phyloP scores from a whole-genome alignment of 257 asterid species.

The Gentiana dahurica region DNA sequence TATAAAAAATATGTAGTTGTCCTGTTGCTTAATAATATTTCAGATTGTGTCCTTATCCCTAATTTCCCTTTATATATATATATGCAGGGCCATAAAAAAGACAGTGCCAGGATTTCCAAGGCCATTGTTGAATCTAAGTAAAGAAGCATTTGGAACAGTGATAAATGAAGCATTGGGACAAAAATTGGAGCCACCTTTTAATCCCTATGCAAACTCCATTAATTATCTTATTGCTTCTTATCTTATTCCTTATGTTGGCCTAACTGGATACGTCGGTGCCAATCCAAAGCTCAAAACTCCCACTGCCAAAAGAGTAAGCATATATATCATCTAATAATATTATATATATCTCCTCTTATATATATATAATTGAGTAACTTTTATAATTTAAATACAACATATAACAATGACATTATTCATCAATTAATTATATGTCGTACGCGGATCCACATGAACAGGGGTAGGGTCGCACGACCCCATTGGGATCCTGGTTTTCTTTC shows the following conservation, averaged over 20 bases:
- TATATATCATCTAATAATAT: background rate
- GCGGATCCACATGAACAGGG: no score
- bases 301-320: slow-evolving; percentile 15
- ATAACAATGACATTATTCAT: background rate
- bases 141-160: slow-evolving; percentile 21
- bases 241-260: slow-evolving; percentile 32
- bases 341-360: background rate
- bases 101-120: slow-evolving; percentile 33
- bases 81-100: slow-evolving; percentile 22
- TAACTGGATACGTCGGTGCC: slow-evolving; percentile 33
- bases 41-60: no score
- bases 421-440: no score
- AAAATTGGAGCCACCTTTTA: slow-evolving; percentile 28
- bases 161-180: slow-evolving; percentile 33
- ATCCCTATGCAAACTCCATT: slow-evolving; percentile 31
- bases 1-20: no score
- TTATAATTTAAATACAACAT: background rate
- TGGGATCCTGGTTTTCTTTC: no score
- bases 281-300: slow-evolving; percentile 31
- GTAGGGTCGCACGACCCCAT: no score
- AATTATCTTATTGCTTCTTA: slow-evolving; percentile 32
- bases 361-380: background rate
- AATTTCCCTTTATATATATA: background rate
- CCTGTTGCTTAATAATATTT: no score
- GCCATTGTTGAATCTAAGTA: slow-evolving; percentile 33